These are phyloP conservation scores for Austroboletus novae-zelandiae DNA, from an alignment of 1,284 basidiomycete species.

Conservation along the genomic window DNA sequence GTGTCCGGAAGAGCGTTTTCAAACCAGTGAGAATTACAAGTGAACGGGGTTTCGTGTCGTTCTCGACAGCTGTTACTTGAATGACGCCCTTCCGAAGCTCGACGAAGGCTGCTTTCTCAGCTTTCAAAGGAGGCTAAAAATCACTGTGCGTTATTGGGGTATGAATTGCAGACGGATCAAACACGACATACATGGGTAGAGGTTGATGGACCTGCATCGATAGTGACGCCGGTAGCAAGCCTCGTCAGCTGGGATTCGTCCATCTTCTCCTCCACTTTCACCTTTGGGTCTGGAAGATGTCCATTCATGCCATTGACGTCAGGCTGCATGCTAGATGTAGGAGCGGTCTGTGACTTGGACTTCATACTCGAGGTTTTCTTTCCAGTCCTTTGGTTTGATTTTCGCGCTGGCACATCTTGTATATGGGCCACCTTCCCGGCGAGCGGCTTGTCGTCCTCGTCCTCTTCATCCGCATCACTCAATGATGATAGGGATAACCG, in stretches of 20 bases:
- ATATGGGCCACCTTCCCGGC: conserved; percentile 47
- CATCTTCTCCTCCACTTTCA: conserved; percentile 76
- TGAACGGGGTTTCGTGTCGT: conserved; percentile 75
- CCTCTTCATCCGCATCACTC: conserved; percentile 39
- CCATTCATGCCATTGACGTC: conserved; percentile 51
- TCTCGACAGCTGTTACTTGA: conserved; percentile 82
- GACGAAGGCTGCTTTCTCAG: conserved; percentile 76
- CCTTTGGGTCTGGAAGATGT: conserved; percentile 45
- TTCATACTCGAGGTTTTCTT: conserved; percentile 60
- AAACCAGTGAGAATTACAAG: conserved; percentile 89
- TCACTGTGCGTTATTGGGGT: neutral
- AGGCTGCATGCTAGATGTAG: conserved; percentile 37
- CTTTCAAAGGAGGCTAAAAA: conserved; percentile 48
- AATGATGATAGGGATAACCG: conserved; percentile 50
- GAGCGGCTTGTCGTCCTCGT: conserved; percentile 44
- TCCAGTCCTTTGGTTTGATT: conserved; percentile 44
- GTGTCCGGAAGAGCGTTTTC: conserved; percentile 97
- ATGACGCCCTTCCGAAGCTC: conserved; percentile 88
- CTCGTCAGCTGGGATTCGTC: conserved; percentile 70
- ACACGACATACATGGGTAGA: conserved; percentile 45
- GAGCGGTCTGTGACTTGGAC: conserved; percentile 55
- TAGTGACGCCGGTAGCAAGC: conserved; percentile 76
- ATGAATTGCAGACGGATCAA: neutral
- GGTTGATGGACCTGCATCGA: conserved; percentile 58
- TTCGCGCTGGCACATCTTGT: conserved; percentile 25